phyloP scores from a whole-genome alignment of 257 asterid species.

The Lycium ferocissimum region DNA sequence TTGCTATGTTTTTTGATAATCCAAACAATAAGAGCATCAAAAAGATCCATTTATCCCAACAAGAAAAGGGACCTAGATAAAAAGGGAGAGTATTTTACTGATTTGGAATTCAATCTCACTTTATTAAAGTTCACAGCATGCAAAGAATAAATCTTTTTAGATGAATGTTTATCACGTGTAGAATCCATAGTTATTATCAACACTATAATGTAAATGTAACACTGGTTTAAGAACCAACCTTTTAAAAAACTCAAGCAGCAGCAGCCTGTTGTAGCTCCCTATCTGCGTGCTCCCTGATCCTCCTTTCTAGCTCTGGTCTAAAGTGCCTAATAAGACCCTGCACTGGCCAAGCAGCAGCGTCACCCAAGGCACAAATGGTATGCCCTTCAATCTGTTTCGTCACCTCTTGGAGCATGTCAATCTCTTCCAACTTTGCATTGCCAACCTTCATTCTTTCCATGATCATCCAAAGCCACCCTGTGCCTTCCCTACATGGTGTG shows the following conservation, averaged over 20 bases:
- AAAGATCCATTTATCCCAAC: not conserved
- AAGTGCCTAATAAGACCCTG: conserved; percentile 99
- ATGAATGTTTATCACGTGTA: conserved; percentile 8
- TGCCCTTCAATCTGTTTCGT: conserved; percentile 99
- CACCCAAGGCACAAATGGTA: conserved; percentile 98
- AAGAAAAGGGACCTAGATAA: not conserved
- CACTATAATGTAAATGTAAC: not conserved
- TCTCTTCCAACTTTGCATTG: conserved; percentile 94
- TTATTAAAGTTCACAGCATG: conserved; percentile 9
- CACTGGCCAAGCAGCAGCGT: conserved; percentile 99
- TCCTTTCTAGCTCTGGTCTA: conserved; percentile 93
- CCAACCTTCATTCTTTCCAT: conserved; percentile 99
- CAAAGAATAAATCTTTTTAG: not conserved
- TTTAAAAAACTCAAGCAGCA: conserved; percentile 61
- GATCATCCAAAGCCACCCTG: conserved; percentile 99
- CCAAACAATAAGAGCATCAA: not conserved
- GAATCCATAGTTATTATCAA: not conserved
- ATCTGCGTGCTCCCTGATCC: conserved; percentile 90
- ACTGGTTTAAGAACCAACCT: conserved; percentile 45
- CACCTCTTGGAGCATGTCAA: conserved; percentile 98
- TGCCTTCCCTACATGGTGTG: conserved; percentile 98
- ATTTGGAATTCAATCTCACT: not conserved
- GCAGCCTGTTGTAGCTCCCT: conserved; percentile 84
- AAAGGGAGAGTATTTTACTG: not conserved
- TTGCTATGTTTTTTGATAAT: not conserved